These are phyloP conservation scores for Thelonectria olida DNA, from an alignment of 2,329 filamentous ascomycete species.

Conservation along the genomic window DNA sequence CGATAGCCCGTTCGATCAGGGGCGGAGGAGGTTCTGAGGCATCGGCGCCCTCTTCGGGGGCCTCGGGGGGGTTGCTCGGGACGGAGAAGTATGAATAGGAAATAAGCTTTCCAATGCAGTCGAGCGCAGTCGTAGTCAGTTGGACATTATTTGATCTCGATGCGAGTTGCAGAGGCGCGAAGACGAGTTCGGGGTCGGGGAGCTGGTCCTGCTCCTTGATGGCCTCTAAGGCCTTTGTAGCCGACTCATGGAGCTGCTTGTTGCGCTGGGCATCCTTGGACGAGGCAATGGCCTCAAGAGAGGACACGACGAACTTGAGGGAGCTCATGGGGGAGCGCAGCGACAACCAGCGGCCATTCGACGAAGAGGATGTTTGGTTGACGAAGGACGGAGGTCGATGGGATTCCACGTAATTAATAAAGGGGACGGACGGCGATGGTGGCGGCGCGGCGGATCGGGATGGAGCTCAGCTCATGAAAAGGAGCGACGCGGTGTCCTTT, in stretches of 20 bases:
- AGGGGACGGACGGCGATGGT: slow-evolving; percentile 17
- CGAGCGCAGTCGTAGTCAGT: slow-evolving; percentile 88
- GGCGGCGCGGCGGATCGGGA: slow-evolving; percentile 18
- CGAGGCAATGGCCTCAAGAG: slow-evolving; percentile 88
- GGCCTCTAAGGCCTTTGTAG: slow-evolving; percentile 82
- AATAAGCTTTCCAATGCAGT: slow-evolving; percentile 98
- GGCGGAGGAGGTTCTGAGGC: slow-evolving; percentile 61
- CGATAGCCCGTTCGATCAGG: slow-evolving; percentile 95
- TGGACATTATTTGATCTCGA: slow-evolving; percentile 87
- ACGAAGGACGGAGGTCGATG: slow-evolving; percentile 14
- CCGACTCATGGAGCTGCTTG: slow-evolving; percentile 83
- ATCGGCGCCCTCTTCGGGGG: slow-evolving; percentile 51
- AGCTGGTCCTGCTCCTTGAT: slow-evolving; percentile 87
- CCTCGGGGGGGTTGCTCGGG: slow-evolving; percentile 55
- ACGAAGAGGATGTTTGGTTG: slow-evolving; percentile 15
- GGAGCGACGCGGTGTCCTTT: slow-evolving; percentile 15
- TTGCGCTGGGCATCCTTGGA: slow-evolving; percentile 92
- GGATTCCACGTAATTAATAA: slow-evolving; percentile 23
- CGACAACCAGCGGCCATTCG: slow-evolving; percentile 57
- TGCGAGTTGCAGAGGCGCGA: slow-evolving; percentile 88
- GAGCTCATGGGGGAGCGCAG: slow-evolving; percentile 80
- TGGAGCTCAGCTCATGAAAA: slow-evolving; percentile 21
- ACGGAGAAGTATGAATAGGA: slow-evolving; percentile 98
- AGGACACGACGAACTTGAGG: slow-evolving; percentile 93
- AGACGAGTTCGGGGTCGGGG: slow-evolving; percentile 91